Evolutionary conservation across 495 filamentous ascomycete species (phyloP), one percentile per base, ranked within the genome.

Genomic region (Hyaloscypha hepaticicola): DNA sequence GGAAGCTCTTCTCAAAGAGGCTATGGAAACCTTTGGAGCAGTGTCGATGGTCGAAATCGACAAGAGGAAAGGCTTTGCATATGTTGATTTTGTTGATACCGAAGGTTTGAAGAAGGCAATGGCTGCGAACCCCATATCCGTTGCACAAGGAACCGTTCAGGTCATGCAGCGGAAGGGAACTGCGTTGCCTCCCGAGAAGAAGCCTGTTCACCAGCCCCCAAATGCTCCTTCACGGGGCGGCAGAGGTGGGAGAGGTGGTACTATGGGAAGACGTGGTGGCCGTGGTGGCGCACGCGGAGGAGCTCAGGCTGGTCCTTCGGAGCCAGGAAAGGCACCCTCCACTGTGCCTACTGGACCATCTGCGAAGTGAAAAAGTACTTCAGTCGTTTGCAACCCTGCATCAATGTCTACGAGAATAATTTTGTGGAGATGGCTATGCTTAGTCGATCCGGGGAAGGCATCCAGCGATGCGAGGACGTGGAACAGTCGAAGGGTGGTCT

Each of bases 51-150:
- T 95, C 2, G 93, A 96, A 69, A 94, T 97, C 51, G 92, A 97
- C 70, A 90, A 90, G 75, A 88, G 92, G 72, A 97, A 97, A 74
- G 93, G 92, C 1, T 96, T 96, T 69, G 93, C 91, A 11, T 96
- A 96, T 67, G 87, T 93, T 38, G 90, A 95, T 62, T 97, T 97
- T 74, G 84, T 81, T 4, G 85, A 89, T 26, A 81, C 86, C 2
- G 84, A 88, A 21, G 82, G 82, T 8, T 78, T 97, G 25, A 84
- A 84, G 67, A 89, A 88, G 66, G 93, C 93, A 25, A 89, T 97
- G 69, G 82, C 86, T 22, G 91, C 88, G 19, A 96, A 90, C 69
- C 91, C 91, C 0, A 82, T 96, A 21, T 77, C 85, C 7, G 85
- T 97, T 11, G 93, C 88, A 12, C 89, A 94, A 76, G 92, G 91